Evolutionary conservation across 495 filamentous ascomycete genomes (phyloP).

Genomic region (Thermothielavioides terrestris): DNA sequence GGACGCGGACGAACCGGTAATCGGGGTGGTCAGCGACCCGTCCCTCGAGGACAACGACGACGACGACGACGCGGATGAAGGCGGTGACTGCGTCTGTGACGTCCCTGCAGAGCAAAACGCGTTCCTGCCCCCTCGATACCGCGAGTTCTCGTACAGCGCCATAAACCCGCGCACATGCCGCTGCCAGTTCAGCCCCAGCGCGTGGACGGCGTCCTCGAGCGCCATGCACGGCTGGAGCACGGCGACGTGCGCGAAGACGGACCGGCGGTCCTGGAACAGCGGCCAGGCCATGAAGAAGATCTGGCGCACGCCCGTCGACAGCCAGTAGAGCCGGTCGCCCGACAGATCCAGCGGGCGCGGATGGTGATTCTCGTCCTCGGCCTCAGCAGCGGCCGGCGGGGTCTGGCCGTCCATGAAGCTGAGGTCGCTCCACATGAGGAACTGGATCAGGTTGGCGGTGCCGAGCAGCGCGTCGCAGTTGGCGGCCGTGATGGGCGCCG

Average conservation of each 20-base stretch:
- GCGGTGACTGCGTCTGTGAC: background rate
- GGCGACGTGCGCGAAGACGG: conserved; percentile 6
- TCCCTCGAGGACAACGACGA: no score
- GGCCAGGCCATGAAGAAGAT: conserved; percentile 24
- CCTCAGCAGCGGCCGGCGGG: background rate
- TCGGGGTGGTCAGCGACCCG: no score
- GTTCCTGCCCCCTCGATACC: conserved; percentile 4
- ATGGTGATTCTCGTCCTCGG: background rate
- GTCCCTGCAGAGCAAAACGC: no score
- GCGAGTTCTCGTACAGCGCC: conserved; percentile 13
- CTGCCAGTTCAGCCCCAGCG: conserved; percentile 11
- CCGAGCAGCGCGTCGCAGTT: conserved; percentile 32
- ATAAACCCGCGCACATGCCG: conserved; percentile 3
- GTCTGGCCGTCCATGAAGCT: conserved; percentile 12
- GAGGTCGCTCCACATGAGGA: conserved; percentile 21
- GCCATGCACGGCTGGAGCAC: conserved; percentile 17
- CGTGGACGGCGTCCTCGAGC: conserved; percentile 13
- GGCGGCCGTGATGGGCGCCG: conserved; percentile 24
- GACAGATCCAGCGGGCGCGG: conserved; percentile 10
- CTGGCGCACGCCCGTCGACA: conserved; percentile 19
- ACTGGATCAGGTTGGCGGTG: conserved; percentile 19
- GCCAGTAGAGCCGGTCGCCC: conserved; percentile 16
- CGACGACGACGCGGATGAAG: no score
- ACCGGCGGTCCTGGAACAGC: conserved; percentile 7
- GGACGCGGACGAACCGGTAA: background rate